These are phyloP conservation scores for Pogostemon cablin DNA, from an alignment of 257 asterid species.

Conservation along the genomic window DNA sequence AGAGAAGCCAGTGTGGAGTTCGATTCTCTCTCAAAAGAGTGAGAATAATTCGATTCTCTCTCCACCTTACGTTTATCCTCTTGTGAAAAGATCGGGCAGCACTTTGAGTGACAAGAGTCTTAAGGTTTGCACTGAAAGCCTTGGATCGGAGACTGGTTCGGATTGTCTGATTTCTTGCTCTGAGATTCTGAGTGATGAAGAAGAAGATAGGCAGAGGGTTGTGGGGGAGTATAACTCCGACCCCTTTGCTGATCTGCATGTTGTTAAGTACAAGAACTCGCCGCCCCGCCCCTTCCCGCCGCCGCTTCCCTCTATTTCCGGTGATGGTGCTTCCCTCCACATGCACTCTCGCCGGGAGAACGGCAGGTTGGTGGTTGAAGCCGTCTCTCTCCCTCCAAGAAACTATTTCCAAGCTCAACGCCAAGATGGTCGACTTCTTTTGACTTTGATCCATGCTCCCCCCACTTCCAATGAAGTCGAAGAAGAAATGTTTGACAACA, in stretches of 20 bases:
- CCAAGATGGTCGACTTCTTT: constrained; percentile 63
- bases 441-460: constrained; percentile 45
- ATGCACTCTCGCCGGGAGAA: constrained; percentile 60
- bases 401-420: constrained; percentile 64
- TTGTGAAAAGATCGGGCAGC: constrained; percentile 51
- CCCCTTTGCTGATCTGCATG: constrained; percentile 39
- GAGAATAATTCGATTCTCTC: constrained; percentile 32
- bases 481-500: no score
- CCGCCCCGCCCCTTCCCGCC: constrained; percentile 73
- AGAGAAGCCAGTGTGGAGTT: constrained; percentile 42
- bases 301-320: constrained; percentile 62
- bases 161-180: constrained; percentile 51
- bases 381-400: constrained; percentile 51
- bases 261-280: constrained; percentile 48
- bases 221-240: constrained; percentile 25
- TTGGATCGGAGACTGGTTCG: constrained; percentile 88
- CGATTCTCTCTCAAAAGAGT: constrained; percentile 48
- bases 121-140: constrained; percentile 85
- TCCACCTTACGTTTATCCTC: constrained; percentile 64
- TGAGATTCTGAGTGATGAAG: constrained; percentile 35
- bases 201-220: constrained; percentile 5
- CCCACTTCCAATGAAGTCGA: neutral
- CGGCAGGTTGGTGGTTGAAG: constrained; percentile 79
- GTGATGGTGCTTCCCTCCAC: constrained; percentile 52
- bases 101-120: constrained; percentile 65